phyloP scores from a whole-genome alignment of 805 yeast genomes.

The Ogataea methanolica region DNA sequence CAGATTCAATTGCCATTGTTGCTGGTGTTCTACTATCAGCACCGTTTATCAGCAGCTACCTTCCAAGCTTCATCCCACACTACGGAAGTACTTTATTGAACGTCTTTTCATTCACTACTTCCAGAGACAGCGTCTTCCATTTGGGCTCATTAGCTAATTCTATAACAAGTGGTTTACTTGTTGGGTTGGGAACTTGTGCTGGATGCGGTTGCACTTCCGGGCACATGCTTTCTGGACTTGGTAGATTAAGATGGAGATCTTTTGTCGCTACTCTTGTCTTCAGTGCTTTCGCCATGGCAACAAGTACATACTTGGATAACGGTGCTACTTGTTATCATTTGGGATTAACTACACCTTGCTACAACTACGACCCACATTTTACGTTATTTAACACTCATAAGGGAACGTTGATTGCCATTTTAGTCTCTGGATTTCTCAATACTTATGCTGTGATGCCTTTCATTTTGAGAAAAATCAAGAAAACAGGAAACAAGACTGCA shows the following conservation, averaged over 20 bases:
- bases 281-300: conserved; percentile 29
- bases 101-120: neutral
- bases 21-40: conserved; percentile 34
- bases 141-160: conserved; percentile 1
- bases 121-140: neutral
- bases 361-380: conserved; percentile 17
- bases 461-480: conserved; percentile 5
- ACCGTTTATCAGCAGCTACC: conserved; percentile 11
- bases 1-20: conserved; percentile 28
- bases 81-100: neutral
- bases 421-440: conserved; percentile 6
- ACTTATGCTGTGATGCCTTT: conserved; percentile 29
- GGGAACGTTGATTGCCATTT: conserved; percentile 6
- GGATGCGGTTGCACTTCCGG: conserved; percentile 55
- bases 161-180: conserved; percentile 35
- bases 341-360: conserved; percentile 7
- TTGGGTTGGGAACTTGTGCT: conserved; percentile 43
- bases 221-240: conserved; percentile 48
- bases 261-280: conserved; percentile 41
- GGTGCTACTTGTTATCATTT: conserved; percentile 1
- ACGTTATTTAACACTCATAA: conserved; percentile 12
- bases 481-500: neutral
- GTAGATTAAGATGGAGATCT: conserved; percentile 41
- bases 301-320: conserved; percentile 9
- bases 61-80: conserved; percentile 25